Percentiles rank a stretch among this genome's conserved stretches.
Conservation (phyloP, 2,329 filamentous ascomycete genomes). For the Lomentospora prolificans region DNA sequence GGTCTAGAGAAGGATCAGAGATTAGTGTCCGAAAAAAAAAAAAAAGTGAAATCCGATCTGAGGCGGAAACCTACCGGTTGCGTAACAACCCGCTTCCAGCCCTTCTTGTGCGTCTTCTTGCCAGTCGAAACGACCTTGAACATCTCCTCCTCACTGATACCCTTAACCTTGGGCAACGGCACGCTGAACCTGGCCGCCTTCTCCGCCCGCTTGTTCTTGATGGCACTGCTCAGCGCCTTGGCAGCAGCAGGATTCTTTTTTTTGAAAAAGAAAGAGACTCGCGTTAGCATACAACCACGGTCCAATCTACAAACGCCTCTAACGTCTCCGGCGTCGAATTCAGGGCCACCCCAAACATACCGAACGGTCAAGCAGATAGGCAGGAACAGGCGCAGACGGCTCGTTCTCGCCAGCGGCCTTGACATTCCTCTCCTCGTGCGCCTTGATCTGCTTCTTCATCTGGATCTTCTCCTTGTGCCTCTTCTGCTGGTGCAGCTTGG, state of each 20-base stretch:
- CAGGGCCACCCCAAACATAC: constrained; percentile 11
- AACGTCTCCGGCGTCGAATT: not conserved
- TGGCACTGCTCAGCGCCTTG: constrained; percentile 69
- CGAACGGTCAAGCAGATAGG: constrained; percentile 84
- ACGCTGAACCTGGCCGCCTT: constrained; percentile 92
- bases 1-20: constrained; percentile 33
- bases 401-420: constrained; percentile 78
- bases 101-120: constrained; percentile 86
- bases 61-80: constrained; percentile 26
- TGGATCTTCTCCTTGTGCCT: constrained; percentile 96
- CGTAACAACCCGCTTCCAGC: constrained; percentile 60
- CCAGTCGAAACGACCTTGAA: constrained; percentile 95
- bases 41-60: not conserved
- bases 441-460: constrained; percentile 90
- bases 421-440: constrained; percentile 92
- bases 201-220: constrained; percentile 91
- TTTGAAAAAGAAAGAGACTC: constrained; percentile 9
- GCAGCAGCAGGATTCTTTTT: constrained; percentile 43
- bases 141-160: constrained; percentile 93
- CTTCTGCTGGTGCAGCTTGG: constrained; percentile 90
- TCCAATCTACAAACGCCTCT: too few relatives aligned
- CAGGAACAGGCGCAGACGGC: constrained; percentile 70
- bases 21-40: constrained; percentile 22
- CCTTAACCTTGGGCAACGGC: constrained; percentile 85
- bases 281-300: too few relatives aligned